A percentile compares a stretch with the other conserved stretches of the same genome.
Evolutionary conservation across 192 early-diverging fungal genomes (phyloP).

Genomic region (Rhizophagus prolifer): DNA sequence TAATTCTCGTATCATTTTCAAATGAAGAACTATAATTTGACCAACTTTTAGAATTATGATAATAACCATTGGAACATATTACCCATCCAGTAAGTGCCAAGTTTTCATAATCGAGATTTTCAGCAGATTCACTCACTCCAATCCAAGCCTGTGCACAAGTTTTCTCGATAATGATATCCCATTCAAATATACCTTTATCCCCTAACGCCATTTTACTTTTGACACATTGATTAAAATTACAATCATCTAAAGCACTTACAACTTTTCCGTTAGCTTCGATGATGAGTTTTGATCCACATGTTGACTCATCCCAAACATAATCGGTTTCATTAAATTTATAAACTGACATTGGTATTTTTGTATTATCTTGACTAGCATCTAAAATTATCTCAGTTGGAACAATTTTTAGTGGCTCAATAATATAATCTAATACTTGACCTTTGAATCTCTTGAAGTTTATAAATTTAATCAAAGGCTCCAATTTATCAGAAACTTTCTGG

Average conservation of each 20-base stretch:
- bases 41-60: background rate
- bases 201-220: too few relatives aligned
- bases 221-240: too few relatives aligned
- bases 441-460: background rate
- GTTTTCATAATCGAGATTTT: background rate
- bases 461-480: background rate
- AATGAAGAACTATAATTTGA: background rate
- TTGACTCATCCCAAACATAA: too few relatives aligned
- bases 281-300: too few relatives aligned
- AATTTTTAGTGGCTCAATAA: too few relatives aligned
- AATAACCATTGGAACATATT: background rate
- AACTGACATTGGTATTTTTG: background rate
- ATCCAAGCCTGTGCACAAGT: background rate
- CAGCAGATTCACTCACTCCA: background rate
- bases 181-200: constrained; percentile 1
- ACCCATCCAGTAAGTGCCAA: background rate
- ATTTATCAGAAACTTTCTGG: background rate
- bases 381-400: background rate
- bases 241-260: too few relatives aligned
- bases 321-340: background rate
- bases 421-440: too few relatives aligned
- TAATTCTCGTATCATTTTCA: background rate
- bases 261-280: too few relatives aligned
- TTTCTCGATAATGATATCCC: constrained; percentile 20
- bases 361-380: too few relatives aligned